Base-by-base conservation (phyloP, 108 stramenopile species). In the Skeletonema potamos region DNA sequence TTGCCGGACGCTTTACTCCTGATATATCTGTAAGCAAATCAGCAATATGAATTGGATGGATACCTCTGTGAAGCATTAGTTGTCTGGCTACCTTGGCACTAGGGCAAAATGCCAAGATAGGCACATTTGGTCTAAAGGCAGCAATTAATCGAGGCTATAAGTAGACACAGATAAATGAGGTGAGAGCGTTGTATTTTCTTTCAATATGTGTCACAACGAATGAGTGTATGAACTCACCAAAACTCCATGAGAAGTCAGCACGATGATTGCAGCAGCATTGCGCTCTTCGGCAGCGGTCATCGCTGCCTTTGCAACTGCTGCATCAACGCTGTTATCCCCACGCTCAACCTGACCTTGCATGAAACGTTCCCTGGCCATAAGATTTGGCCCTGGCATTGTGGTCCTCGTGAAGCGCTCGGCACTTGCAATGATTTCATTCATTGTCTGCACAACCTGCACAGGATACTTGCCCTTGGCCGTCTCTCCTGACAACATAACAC, bases 391-490 rank as follows among this genome's bases (percentile, higher is more conserved):
- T 2, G 77, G 77, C 77, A 79, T 79, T 37, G 58, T 61, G 18
- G 62, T 11, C 46, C 63, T 76, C 5, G 75, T 68, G 64, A 85
- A 93, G 11, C 66, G 63, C 61, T 97, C 95, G 12, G 95, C 89
- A 60, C 82, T 74, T 6, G 81, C 74, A 43, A 94, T 92, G 60
- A 94, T 91, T 77, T 97, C 82, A 66, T 96, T 86, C 94, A 99
- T 99, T 63, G 88, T 98, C 58, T 82, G 70, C 41, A 98, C 95
- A 6, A 97, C 86, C n/a, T 95, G 90, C 15, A 86, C 81, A 20
- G 98, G 98, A 77, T 93, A 98, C 63, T 95, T 94, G 13, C 99
- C 99, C 77, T 97, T 97, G 37, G 98, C 97, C 2, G 99, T 99
- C 84, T 99, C 99, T 7, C 97, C 99, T 37, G 90, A 92, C 7